Conservation (phyloP, 2,329 filamentous ascomycete genomes). For the Albophoma yamanashiensis region DNA sequence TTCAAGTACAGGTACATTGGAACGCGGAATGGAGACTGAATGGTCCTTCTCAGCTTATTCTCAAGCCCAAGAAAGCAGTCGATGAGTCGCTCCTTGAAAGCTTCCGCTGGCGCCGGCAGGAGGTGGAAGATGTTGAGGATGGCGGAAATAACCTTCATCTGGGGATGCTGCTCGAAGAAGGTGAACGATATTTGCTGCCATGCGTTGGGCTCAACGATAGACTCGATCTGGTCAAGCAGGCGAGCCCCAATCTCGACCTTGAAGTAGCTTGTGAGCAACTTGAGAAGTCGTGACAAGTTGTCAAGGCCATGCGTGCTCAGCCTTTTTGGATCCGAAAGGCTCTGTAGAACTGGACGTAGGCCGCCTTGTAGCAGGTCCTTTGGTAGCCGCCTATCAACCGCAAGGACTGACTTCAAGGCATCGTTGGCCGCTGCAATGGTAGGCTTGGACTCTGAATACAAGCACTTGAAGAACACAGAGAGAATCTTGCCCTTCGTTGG, state of each 20-base stretch:
- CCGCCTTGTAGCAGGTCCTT: conserved; percentile 94
- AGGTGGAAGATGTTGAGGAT: conserved; percentile 97
- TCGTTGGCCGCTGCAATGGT: conserved; percentile 92
- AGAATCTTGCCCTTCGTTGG: conserved; percentile 64
- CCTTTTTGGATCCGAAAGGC: conserved; percentile 85
- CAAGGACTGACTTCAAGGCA: conserved; percentile 77
- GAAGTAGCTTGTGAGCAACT: conserved; percentile 93
- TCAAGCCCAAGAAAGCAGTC: conserved; percentile 87
- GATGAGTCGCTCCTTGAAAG: conserved; percentile 83
- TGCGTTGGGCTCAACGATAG: conserved; percentile 69
- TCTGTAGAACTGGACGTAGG: conserved; percentile 88
- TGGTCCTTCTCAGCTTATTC: conserved; percentile 71
- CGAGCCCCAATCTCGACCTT: conserved; percentile 95
- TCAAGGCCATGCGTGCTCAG: conserved; percentile 83
- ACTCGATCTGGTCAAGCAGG: conserved; percentile 87
- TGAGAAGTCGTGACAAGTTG: conserved; percentile 79
- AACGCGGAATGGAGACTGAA: conserved; percentile 81
- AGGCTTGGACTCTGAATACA: conserved; percentile 86
- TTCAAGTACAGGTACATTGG: conserved; percentile 91
- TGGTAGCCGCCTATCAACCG: conserved; percentile 81
- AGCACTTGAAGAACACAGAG: conserved; percentile 92
- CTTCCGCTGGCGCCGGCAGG: conserved; percentile 79
- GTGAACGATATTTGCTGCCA: conserved; percentile 90
- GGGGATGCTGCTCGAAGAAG: conserved; percentile 81
- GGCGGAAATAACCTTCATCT: conserved; percentile 90